A percentile compares a stretch with the other conserved stretches of the same genome.
Conservation (phyloP, 805 yeast genomes). For the Candida parachauliodes region DNA sequence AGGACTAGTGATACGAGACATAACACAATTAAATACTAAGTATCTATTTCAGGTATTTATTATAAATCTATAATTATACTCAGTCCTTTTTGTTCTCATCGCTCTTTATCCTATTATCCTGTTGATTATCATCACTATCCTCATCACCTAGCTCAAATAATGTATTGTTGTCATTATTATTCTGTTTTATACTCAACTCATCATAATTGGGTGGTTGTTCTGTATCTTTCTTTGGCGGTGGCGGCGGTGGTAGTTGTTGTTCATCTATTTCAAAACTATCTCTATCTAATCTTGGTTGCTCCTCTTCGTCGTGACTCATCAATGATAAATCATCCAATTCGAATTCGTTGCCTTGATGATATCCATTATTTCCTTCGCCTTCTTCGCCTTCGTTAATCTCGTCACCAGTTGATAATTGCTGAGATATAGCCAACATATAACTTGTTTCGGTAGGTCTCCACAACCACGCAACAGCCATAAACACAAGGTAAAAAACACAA, state of each 20-base stretch:
- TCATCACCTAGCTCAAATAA: conserved; percentile 42
- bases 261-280: conserved; percentile 39
- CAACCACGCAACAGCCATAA: conserved; percentile 77
- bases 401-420: conserved; percentile 84
- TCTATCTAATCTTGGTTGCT: conserved; percentile 18
- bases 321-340: conserved; percentile 57
- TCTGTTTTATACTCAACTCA: conserved; percentile 11
- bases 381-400: conserved; percentile 31
- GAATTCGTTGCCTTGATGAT: conserved; percentile 48
- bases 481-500: conserved; percentile 77
- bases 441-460: conserved; percentile 99
- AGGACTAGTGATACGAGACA: too few relatives aligned
- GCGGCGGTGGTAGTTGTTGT: conserved; percentile 12
- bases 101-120: conserved; percentile 18
- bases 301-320: conserved; percentile 46
- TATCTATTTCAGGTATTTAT: too few relatives aligned
- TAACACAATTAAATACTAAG: too few relatives aligned
- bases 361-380: conserved; percentile 20
- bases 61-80: too few relatives aligned
- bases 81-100: too few relatives aligned
- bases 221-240: conserved; percentile 8
- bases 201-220: conserved; percentile 33
- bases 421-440: conserved; percentile 89
- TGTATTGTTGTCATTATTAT: conserved; percentile 22
- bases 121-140: conserved; percentile 27